phyloP scores from a whole-genome alignment of 176 grass and related monocot species.

The Aegilops tauschii region DNA sequence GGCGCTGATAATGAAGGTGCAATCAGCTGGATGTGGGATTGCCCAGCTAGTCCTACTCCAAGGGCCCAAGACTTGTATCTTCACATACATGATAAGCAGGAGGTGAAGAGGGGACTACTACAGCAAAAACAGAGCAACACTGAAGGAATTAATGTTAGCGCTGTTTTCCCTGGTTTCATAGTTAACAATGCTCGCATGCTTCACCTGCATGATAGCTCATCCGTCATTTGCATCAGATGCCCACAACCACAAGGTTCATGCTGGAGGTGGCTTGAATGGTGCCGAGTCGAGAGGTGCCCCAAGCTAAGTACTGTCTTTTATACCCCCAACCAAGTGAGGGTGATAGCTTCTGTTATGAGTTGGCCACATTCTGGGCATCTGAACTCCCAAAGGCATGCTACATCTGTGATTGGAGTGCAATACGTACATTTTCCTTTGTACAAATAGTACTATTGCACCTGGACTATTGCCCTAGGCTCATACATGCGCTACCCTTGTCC shows the following conservation, averaged over 20 bases:
- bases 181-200: rapidly evolving
- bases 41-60: background rate
- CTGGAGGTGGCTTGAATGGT: rapidly evolving
- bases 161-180: background rate
- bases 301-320: background rate
- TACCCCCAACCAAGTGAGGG: background rate
- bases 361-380: background rate
- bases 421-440: background rate
- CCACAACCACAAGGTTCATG: rapidly evolving
- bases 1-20: background rate
- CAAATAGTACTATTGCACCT: background rate
- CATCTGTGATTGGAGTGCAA: background rate
- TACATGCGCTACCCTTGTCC: background rate
- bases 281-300: background rate
- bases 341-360: background rate
- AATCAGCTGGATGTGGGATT: background rate
- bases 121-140: background rate
- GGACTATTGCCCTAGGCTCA: background rate
- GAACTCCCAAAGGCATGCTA: background rate
- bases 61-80: background rate
- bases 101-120: background rate
- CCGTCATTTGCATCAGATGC: background rate
- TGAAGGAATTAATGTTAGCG: too few species aligned
- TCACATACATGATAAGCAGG: background rate
- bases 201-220: background rate